Base-by-base conservation (phyloP, 169 alveolate species). In the Plasmodium vinckei region DNA sequence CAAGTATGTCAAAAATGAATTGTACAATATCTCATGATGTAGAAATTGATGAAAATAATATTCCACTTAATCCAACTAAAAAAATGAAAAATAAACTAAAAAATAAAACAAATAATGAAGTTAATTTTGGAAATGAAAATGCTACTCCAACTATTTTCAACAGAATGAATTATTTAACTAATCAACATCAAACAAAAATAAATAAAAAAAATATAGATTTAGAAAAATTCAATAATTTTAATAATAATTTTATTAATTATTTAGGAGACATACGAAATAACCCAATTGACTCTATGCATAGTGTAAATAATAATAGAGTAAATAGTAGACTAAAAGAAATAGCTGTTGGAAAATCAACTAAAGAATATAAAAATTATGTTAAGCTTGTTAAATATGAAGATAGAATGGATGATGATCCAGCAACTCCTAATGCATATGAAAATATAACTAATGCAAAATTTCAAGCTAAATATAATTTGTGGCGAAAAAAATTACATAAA, bases 261-360 rank as follows among this genome's bases (percentile, higher is more conserved):
- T 49, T 72, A 70, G 75, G 75, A 51, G 92, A 82, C n/a, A 72
- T 70, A 46, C 25, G 94, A 89, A 44, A 49, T 87, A 44, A 91
- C 63, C 49, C 68, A 46, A 47, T 25, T 33, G 88, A 75, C 1
- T 39, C 75, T 5, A 51, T 75, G 25, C 27, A 51, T 15, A 63
- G 21, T n/a, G 72, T 27, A 15, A 75, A 75, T 49, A 75, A 61
- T 39, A 75, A 65, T 17, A 88, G 96, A 57, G 75, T 93, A 5
- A 87, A 87, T 69, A 89, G 94, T 53, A 61, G 96, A 3, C 90
- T 93, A 12, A 93, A 93, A 61, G 96, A 93, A 77, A 93, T 93
- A 25, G 96, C 96, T 39, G 92, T 93, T 2, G 96, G 96, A 0
- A 93, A 93, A 59, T 91, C 96, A 0, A 93, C 96, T 5, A 93